These are phyloP conservation scores for Jasminum sambac DNA, from an alignment of 257 asterid species.

Conservation along the genomic window DNA sequence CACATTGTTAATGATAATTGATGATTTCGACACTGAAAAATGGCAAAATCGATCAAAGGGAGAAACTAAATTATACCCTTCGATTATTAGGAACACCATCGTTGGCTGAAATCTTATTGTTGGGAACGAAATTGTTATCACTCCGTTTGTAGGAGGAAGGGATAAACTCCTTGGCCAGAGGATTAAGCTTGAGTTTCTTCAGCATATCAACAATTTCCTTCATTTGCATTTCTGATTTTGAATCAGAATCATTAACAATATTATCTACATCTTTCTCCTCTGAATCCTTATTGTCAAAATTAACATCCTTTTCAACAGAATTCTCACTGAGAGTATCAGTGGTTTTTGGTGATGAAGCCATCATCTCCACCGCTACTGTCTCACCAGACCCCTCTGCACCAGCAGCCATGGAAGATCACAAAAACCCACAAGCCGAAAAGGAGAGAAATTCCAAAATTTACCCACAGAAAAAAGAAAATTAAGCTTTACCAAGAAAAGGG, in stretches of 20 bases:
- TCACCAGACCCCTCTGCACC: slow-evolving; percentile 79
- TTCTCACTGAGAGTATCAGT: slow-evolving; percentile 27
- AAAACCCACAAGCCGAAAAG: slow-evolving; percentile 18
- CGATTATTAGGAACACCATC: slow-evolving; percentile 57
- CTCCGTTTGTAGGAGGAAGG: slow-evolving; percentile 68
- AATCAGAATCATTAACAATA: slow-evolving; percentile 54
- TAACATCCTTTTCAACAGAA: slow-evolving; percentile 29
- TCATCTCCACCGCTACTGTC: slow-evolving; percentile 54
- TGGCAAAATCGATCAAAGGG: slow-evolving; percentile 1
- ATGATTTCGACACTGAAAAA: slow-evolving; percentile 18
- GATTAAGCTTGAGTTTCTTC: slow-evolving; percentile 79
- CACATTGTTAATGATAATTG: slow-evolving; percentile 1
- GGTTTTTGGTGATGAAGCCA: slow-evolving; percentile 49
- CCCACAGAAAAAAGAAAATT: background rate
- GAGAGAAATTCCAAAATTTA: slow-evolving; percentile 24
- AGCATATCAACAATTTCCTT: slow-evolving; percentile 67
- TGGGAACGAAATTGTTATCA: slow-evolving; percentile 44
- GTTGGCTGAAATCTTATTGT: slow-evolving; percentile 44
- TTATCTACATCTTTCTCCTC: slow-evolving; percentile 32
- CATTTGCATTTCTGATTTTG: slow-evolving; percentile 65
- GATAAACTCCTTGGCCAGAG: slow-evolving; percentile 84
- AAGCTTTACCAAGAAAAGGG: slow-evolving; percentile 3
- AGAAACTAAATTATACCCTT: slow-evolving; percentile 56
- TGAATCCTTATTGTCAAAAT: slow-evolving; percentile 42
- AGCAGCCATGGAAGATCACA: slow-evolving; percentile 69